phyloP scores from a whole-genome alignment of 2,329 filamentous ascomycete species.

The Epichloe hybrida region DNA sequence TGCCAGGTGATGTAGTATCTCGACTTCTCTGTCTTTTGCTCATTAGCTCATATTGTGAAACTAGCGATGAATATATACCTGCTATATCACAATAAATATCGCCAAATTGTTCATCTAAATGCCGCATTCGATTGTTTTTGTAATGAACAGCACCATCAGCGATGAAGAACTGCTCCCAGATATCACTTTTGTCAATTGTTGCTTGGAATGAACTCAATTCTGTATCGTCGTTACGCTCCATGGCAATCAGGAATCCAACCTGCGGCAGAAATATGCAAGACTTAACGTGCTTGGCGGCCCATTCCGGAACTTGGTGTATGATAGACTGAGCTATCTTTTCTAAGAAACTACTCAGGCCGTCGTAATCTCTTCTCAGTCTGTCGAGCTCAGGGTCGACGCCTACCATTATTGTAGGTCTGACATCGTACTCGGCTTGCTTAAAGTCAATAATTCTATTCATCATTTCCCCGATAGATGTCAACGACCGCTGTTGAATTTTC shows the following conservation, averaged over 20 bases:
- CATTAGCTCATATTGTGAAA: slow-evolving; percentile 10
- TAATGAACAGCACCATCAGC: slow-evolving; percentile 65
- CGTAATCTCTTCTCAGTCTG: slow-evolving; percentile 60
- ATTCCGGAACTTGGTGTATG: slow-evolving; percentile 46
- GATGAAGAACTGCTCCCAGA: slow-evolving; percentile 68
- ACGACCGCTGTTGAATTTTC: slow-evolving; percentile 40
- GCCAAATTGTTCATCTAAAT: slow-evolving; percentile 69
- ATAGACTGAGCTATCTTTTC: slow-evolving; percentile 53
- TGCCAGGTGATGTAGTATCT: slow-evolving; percentile 68
- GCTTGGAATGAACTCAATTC: slow-evolving; percentile 52
- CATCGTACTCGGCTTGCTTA: slow-evolving; percentile 55
- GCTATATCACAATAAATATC: slow-evolving; percentile 78
- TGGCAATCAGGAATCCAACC: slow-evolving; percentile 74
- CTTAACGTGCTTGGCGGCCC: slow-evolving; percentile 36
- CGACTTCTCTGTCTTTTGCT: slow-evolving; percentile 64
- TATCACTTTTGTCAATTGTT: slow-evolving; percentile 35
- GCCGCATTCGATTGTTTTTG: slow-evolving; percentile 69
- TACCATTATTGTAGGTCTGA: slow-evolving; percentile 56
- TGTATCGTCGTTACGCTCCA: slow-evolving; percentile 38
- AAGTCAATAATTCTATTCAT: slow-evolving; percentile 72
- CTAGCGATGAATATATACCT: slow-evolving; percentile 34
- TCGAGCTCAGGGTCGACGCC: slow-evolving; percentile 68
- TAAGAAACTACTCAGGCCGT: slow-evolving; percentile 63
- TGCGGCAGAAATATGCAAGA: slow-evolving; percentile 88
- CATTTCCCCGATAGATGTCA: slow-evolving; percentile 54